These are phyloP conservation scores for Helotiales sp. DNA, from an alignment of 2,329 filamentous ascomycete genomes.

Conservation along the genomic window DNA sequence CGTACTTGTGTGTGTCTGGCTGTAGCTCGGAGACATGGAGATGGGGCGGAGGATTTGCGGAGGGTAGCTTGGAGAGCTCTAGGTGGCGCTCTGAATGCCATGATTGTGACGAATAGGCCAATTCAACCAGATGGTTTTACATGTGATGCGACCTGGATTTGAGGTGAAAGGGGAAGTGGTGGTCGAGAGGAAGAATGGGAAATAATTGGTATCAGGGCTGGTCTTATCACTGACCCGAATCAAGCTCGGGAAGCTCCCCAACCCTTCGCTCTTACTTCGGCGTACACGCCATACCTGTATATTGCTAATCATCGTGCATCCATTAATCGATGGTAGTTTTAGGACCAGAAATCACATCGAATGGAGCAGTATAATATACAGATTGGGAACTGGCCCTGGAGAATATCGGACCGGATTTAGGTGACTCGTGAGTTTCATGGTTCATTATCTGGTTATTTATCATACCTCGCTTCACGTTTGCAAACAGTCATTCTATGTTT, in stretches of 20 bases:
- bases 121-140: background rate
- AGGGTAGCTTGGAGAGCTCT: slow-evolving; percentile 34
- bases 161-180: background rate
- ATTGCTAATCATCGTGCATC: background rate
- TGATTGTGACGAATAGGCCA: slow-evolving; percentile 13
- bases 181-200: background rate
- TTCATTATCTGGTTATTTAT: background rate
- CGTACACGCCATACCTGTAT: background rate
- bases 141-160: background rate
- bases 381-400: background rate
- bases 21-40: slow-evolving; percentile 30
- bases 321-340: background rate
- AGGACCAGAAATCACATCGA: background rate
- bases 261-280: background rate
- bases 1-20: slow-evolving; percentile 28
- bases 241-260: slow-evolving; percentile 2
- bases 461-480: background rate
- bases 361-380: background rate
- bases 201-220: background rate
- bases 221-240: background rate
- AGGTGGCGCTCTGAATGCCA: slow-evolving; percentile 37
- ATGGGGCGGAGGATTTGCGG: slow-evolving; percentile 23
- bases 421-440: background rate
- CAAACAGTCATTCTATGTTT: background rate
- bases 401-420: background rate